Evolutionary conservation across 164 flowering plant genomes (phyloP).

Genomic region (Buxus sempervirens): DNA sequence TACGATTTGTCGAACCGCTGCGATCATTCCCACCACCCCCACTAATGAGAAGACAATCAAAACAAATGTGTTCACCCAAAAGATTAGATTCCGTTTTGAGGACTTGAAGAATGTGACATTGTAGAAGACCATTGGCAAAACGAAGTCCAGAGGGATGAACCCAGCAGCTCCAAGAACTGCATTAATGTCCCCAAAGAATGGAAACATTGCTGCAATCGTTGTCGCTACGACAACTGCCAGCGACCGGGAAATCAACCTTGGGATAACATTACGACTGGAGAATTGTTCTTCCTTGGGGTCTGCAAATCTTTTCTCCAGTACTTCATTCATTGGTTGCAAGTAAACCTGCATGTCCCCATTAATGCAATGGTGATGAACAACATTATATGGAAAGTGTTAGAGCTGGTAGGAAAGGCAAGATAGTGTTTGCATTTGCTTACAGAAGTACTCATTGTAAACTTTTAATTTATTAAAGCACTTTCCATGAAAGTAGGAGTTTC

Average conservation of each 20-base stretch:
- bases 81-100: slow-evolving; percentile 36
- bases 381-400: neutral
- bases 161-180: slow-evolving; percentile 77
- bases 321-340: slow-evolving; percentile 81
- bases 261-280: slow-evolving; percentile 60
- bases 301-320: slow-evolving; percentile 51
- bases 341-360: slow-evolving; percentile 53
- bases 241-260: slow-evolving; percentile 57
- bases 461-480: too few relatives aligned
- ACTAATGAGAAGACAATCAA: slow-evolving; percentile 42
- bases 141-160: slow-evolving; percentile 71
- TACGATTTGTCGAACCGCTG: slow-evolving; percentile 58
- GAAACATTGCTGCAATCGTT: slow-evolving; percentile 76
- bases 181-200: slow-evolving; percentile 86
- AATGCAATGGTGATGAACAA: neutral
- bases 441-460: too few relatives aligned
- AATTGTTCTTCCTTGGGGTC: slow-evolving; percentile 52
- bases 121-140: slow-evolving; percentile 71
- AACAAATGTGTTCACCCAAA: slow-evolving; percentile 52
- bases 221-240: slow-evolving; percentile 51
- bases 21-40: slow-evolving; percentile 34
- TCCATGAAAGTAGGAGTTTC: too few relatives aligned
- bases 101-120: slow-evolving; percentile 68
- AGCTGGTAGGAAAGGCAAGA: too few relatives aligned
- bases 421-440: too few relatives aligned